Conservation (phyloP, 2,329 filamentous ascomycete genomes). For the Diplocarpon rosae region DNA sequence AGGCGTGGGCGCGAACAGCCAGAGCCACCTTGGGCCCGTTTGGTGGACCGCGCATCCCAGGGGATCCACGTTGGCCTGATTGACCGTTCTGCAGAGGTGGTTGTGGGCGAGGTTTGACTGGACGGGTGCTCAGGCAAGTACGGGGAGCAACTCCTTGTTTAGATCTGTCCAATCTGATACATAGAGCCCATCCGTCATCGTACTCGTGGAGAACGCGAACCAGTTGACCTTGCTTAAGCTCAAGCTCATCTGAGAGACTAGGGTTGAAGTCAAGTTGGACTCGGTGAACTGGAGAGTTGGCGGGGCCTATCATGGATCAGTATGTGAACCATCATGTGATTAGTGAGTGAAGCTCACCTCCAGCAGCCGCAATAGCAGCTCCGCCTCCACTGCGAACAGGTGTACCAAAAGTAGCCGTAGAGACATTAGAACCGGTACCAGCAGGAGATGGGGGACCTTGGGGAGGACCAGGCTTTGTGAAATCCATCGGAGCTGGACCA, state of each 20-base stretch:
- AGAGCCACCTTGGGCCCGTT: too few relatives aligned
- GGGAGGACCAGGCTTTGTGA: conserved; percentile 35
- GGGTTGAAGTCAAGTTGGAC: conserved; percentile 92
- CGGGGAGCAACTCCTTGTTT: conserved; percentile 88
- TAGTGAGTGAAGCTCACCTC: conserved; percentile 17
- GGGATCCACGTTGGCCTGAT: conserved; percentile 17
- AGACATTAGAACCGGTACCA: conserved; percentile 51
- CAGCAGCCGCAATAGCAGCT: conserved; percentile 50
- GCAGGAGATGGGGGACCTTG: conserved; percentile 45
- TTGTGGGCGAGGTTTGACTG: conserved; percentile 46
- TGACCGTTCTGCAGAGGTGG: conserved; percentile 20
- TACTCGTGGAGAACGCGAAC: conserved; percentile 90
- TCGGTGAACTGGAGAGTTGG: conserved; percentile 63
- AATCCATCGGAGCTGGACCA: conserved; percentile 37
- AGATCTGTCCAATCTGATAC: conserved; percentile 79
- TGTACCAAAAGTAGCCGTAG: conserved; percentile 39
- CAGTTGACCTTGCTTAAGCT: conserved; percentile 67
- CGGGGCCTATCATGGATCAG: conserved; percentile 33
- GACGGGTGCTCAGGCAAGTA: conserved; percentile 84
- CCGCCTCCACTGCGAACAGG: conserved; percentile 37
- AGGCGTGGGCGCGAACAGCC: conserved; percentile 9
- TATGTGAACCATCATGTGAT: neutral
- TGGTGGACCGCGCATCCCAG: conserved; percentile 14
- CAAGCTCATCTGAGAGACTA: conserved; percentile 85
- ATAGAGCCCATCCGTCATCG: conserved; percentile 96